phyloP scores from a whole-genome alignment of 2,329 filamentous ascomycete genomes.

The Corynespora cassiicola region DNA sequence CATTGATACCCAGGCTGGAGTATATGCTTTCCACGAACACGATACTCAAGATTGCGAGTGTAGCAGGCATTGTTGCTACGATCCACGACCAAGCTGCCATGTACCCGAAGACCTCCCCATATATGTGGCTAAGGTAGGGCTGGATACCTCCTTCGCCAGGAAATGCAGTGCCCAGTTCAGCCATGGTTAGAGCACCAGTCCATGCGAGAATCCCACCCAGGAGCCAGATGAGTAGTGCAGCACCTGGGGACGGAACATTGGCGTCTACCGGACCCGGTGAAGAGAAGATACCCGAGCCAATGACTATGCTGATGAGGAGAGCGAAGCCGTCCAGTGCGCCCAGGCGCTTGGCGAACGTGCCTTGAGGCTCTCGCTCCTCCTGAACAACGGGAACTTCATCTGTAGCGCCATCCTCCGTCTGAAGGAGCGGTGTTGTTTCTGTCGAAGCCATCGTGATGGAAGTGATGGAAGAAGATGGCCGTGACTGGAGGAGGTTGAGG shows the following conservation, averaged over 20 bases:
- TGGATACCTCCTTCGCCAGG: slow-evolving; percentile 71
- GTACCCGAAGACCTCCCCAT: slow-evolving; percentile 66
- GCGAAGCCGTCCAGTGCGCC: slow-evolving; percentile 55
- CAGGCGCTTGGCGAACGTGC: slow-evolving; percentile 42
- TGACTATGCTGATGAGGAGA: slow-evolving; percentile 69
- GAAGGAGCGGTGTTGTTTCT: slow-evolving; percentile 31
- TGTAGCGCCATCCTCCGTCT: slow-evolving; percentile 11
- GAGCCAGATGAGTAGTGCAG: slow-evolving; percentile 66
- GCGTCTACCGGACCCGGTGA: slow-evolving; percentile 69
- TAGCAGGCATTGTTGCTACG: slow-evolving; percentile 69
- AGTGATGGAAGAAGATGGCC: neutral
- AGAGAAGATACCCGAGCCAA: slow-evolving; percentile 70
- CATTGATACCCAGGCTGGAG: slow-evolving; percentile 63
- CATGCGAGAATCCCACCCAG: slow-evolving; percentile 68
- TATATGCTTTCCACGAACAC: slow-evolving; percentile 60
- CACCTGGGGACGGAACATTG: slow-evolving; percentile 68
- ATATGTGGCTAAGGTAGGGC: slow-evolving; percentile 67
- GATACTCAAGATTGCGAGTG: slow-evolving; percentile 68
- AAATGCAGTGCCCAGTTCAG: slow-evolving; percentile 69
- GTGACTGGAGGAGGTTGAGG: too few species aligned
- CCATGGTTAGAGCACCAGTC: slow-evolving; percentile 68
- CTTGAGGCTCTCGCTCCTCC: slow-evolving; percentile 17
- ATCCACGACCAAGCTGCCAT: slow-evolving; percentile 72
- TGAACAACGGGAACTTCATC: slow-evolving; percentile 14
- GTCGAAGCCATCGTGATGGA: slow-evolving; percentile 23